Conservation (phyloP, 495 filamentous ascomycete genomes). For the Massariosphaeria phaeospora region DNA sequence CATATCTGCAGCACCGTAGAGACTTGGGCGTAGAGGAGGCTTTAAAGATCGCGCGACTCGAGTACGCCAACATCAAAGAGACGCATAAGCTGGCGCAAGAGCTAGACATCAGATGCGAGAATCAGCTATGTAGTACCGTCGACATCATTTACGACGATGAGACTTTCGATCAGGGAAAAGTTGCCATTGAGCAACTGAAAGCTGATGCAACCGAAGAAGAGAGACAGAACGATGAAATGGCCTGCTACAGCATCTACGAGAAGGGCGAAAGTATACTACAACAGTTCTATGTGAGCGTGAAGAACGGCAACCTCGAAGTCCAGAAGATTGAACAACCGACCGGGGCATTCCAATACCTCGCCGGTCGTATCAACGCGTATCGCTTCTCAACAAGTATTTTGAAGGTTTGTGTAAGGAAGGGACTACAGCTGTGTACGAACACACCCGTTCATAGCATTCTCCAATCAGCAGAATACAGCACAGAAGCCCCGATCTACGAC, state of each 20-base stretch:
- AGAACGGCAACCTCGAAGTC: constrained; percentile 17
- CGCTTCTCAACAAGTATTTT: constrained; percentile 58
- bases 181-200: constrained; percentile 46
- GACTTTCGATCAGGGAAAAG: constrained; percentile 44
- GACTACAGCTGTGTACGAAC: constrained; percentile 58
- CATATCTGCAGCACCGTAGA: constrained; percentile 46
- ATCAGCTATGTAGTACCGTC: constrained; percentile 49
- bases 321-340: constrained; percentile 21
- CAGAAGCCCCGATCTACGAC: constrained; percentile 36
- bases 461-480: background rate
- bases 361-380: constrained; percentile 62
- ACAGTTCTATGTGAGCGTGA: constrained; percentile 40
- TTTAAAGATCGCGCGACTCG: constrained; percentile 51
- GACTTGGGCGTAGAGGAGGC: constrained; percentile 45
- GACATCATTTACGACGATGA: constrained; percentile 53
- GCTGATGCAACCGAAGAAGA: constrained; percentile 41
- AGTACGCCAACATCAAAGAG: constrained; percentile 53
- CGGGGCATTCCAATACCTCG: constrained; percentile 55
- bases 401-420: constrained; percentile 48
- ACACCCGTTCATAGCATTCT: constrained; percentile 51
- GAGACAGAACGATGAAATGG: constrained; percentile 43
- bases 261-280: constrained; percentile 46
- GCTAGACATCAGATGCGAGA: constrained; percentile 51
- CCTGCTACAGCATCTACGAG: constrained; percentile 45
- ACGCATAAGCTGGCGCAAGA: constrained; percentile 51